Base-by-base conservation (phyloP, 441 rosid species). In the Corymbia calophylla region DNA sequence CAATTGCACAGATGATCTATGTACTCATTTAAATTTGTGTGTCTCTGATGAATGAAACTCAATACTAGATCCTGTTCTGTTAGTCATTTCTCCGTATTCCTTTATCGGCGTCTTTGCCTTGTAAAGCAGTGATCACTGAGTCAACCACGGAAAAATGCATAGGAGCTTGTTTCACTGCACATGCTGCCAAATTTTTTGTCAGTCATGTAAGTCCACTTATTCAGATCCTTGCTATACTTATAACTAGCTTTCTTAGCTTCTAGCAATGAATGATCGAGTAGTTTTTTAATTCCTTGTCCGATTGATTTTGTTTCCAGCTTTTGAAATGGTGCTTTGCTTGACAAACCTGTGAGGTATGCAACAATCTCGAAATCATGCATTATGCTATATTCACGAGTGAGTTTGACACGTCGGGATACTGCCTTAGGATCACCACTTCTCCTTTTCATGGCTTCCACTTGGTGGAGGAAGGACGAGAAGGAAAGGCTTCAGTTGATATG, bases 101-200 rank as follows among this genome's bases (percentile, higher is more conserved):
- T 44, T 77, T n/a, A 77, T 44, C 29, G 10, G 84, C 17, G 2
- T 77, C n/a, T 77, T 73, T 77, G 53, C n/a, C 53, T 77, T 77
- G 84, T 77, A 44, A 86, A 82, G 54, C 89, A 88, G 89, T 88
- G 56, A 58, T 88, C 89, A 56, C 89, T 9, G 17, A 58, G 31
- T 88, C 87, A 58, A 82, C 87, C 55, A 88, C 27, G 12, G 68
- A 82, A 60, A 88, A 70, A 82, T 88, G 89, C 89, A 88, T 82
- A 21, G 64, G 64, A 49, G 80, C 87, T 39, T 88, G 89, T 82
- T 88, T 88, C 66, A 35, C 80, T 80, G 87, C 89, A n/a, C 89
- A 88, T 48, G 87, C 80, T 56, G 89, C 87, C 51, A 68, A 88
- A n/a, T 70, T 68, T 12, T 68, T 88, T 66, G 56, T 58, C 47